Conservation (phyloP, 257 asterid species). For the Nicotiana tabacum region DNA sequence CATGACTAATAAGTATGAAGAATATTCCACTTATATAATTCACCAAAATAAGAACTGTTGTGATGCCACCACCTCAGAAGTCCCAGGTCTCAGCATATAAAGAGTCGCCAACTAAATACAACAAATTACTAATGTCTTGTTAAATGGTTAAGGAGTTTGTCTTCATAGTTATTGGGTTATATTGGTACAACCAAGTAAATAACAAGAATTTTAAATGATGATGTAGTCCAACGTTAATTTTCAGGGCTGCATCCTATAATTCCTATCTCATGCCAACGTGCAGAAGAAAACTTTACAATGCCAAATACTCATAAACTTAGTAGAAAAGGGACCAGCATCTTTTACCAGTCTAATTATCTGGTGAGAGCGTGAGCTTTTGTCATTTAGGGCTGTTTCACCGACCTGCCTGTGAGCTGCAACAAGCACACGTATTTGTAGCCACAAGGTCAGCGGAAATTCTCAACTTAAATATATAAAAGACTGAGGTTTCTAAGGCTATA, state of each 20-base stretch:
- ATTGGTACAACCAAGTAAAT: neutral
- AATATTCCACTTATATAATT: neutral
- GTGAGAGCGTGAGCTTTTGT: constrained; percentile 97
- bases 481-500: neutral
- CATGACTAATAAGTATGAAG: neutral
- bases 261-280: neutral
- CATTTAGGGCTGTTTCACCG: constrained; percentile 88
- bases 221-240: neutral
- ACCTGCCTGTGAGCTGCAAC: constrained; percentile 93
- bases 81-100: neutral
- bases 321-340: neutral
- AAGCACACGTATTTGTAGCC: constrained; percentile 22
- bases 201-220: neutral
- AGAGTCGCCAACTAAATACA: neutral
- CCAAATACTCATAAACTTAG: neutral
- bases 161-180: neutral
- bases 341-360: constrained; percentile 93
- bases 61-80: neutral
- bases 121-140: neutral
- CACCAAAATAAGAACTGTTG: neutral
- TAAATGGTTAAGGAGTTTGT: neutral
- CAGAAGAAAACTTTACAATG: neutral
- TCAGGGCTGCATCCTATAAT: neutral
- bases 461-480: neutral
- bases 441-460: neutral